These are phyloP conservation scores for Fraxinus baroniana DNA, from an alignment of 305 asterid genomes.

Conservation along the genomic window DNA sequence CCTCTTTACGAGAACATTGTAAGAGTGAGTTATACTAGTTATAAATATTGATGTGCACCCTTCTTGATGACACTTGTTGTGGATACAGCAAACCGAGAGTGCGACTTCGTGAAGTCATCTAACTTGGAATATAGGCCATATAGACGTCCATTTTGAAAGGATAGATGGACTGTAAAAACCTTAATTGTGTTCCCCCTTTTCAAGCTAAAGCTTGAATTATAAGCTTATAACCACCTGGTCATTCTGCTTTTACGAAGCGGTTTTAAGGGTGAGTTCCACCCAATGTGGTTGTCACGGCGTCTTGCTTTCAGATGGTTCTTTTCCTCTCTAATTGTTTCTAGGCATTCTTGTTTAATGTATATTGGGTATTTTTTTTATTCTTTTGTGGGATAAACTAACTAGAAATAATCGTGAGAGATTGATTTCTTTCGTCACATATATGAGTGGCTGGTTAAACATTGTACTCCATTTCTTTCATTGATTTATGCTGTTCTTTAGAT, in stretches of 20 bases:
- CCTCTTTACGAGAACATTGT: neutral
- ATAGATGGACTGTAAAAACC: neutral
- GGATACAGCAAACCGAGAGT: neutral
- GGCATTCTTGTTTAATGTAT: constrained; percentile 14
- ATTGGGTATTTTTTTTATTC: neutral
- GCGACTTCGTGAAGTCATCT: neutral
- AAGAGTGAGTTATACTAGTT: neutral
- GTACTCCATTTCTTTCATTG: neutral
- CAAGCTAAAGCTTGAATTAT: neutral
- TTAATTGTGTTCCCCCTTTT: neutral
- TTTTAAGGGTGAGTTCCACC: neutral
- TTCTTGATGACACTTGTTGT: neutral
- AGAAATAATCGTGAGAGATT: neutral
- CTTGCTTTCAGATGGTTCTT: neutral
- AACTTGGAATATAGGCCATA: neutral
- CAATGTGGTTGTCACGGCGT: neutral
- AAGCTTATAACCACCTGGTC: neutral
- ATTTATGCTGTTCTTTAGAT: neutral
- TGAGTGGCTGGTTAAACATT: neutral
- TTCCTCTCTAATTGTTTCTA: neutral
- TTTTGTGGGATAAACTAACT: constrained; percentile 5
- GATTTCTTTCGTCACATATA: neutral
- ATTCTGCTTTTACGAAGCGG: neutral
- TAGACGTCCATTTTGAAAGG: neutral
- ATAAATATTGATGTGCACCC: neutral